Percentiles rank a stretch among this genome's conserved stretches.
These are phyloP conservation scores for Mycena haematopus DNA, from an alignment of 768 basidiomycete species.

Conservation along the genomic window DNA sequence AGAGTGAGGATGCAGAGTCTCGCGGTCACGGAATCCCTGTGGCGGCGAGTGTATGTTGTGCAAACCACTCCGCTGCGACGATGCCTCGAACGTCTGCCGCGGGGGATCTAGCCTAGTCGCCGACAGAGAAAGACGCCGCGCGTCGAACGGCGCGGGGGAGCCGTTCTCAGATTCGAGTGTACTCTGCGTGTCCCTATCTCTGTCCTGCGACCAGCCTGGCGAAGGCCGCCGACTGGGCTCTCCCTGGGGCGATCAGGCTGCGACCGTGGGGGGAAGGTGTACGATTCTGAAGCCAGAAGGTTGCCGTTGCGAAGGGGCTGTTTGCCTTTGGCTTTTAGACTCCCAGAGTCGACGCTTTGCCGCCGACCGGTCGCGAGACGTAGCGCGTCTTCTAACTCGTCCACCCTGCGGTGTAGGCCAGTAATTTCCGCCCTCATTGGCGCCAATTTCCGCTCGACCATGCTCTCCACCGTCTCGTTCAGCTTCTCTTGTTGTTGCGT, in stretches of 20 bases:
- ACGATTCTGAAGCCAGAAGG: constrained; percentile 44
- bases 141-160: constrained; percentile 58
- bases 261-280: constrained; percentile 54
- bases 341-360: constrained; percentile 35
- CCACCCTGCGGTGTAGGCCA: constrained; percentile 65
- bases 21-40: constrained; percentile 39
- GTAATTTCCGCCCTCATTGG: constrained; percentile 67
- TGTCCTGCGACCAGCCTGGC: constrained; percentile 44
- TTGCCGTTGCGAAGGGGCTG: constrained; percentile 47
- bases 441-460: constrained; percentile 67
- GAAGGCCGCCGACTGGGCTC: constrained; percentile 48
- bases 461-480: constrained; percentile 60
- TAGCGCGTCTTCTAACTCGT: constrained; percentile 68
- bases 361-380: constrained; percentile 39
- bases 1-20: constrained; percentile 1
- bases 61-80: constrained; percentile 35
- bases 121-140: constrained; percentile 56
- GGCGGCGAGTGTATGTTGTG: constrained; percentile 41
- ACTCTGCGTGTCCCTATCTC: constrained; percentile 44
- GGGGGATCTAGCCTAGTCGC: constrained; percentile 56
- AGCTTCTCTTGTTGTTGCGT: constrained; percentile 69
- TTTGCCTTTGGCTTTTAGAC: constrained; percentile 38
- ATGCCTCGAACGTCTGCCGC: constrained; percentile 38
- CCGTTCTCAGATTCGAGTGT: constrained; percentile 46
- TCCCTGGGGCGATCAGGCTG: constrained; percentile 40